Evolutionary conservation across 2,329 filamentous ascomycete genomes (phyloP).

Genomic region (Verticillium albo-atrum): DNA sequence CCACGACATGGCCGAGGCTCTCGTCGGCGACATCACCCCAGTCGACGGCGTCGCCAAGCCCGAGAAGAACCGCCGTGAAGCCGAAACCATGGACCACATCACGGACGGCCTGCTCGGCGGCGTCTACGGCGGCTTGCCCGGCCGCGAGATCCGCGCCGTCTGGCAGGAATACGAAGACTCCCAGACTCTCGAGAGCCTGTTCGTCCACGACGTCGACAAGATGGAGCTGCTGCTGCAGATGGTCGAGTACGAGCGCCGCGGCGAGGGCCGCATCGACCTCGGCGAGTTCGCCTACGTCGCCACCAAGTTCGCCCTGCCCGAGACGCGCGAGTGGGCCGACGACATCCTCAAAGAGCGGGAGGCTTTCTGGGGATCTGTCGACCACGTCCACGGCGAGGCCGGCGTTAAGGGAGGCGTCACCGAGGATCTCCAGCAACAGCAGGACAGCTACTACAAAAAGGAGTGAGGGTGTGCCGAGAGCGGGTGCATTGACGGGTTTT

Average conservation of each 20-base stretch:
- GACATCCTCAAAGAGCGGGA: slow-evolving; percentile 73
- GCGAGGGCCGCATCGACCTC: slow-evolving; percentile 64
- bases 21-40: slow-evolving; percentile 96
- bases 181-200: slow-evolving; percentile 76
- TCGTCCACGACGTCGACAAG: slow-evolving; percentile 97
- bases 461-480: too few species aligned
- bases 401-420: slow-evolving; percentile 33
- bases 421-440: slow-evolving; percentile 30
- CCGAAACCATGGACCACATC: slow-evolving; percentile 88
- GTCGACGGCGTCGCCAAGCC: slow-evolving; percentile 78
- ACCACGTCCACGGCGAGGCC: slow-evolving; percentile 41
- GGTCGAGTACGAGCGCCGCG: slow-evolving; percentile 85
- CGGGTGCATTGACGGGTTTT: not conserved
- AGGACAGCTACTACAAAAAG: slow-evolving; percentile 45
- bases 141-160: slow-evolving; percentile 67
- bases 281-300: slow-evolving; percentile 84
- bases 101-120: slow-evolving; percentile 66
- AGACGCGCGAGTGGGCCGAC: slow-evolving; percentile 75
- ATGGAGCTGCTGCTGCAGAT: slow-evolving; percentile 93
- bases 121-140: slow-evolving; percentile 67
- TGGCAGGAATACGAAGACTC: slow-evolving; percentile 97
- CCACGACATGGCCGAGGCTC: slow-evolving; percentile 94
- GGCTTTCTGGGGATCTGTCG: slow-evolving; percentile 60
- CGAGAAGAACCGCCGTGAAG: slow-evolving; percentile 86
- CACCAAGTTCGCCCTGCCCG: slow-evolving; percentile 65